These are phyloP conservation scores for Arthrocladium fulminans DNA, from an alignment of 2,329 filamentous ascomycete species.

Conservation along the genomic window DNA sequence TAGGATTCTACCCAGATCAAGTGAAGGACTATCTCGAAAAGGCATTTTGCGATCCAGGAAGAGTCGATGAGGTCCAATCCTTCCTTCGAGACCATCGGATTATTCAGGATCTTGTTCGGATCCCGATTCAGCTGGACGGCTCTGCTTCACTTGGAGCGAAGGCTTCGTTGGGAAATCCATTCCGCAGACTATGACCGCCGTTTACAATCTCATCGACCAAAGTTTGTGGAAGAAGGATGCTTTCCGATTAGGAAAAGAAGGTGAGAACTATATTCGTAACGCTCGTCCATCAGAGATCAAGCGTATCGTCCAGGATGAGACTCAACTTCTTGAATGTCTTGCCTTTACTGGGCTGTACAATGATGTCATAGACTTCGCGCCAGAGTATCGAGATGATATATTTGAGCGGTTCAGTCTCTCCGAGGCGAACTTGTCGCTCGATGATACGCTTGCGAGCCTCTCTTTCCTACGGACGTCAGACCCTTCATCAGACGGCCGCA, in stretches of 20 bases:
- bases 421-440: too few relatives aligned
- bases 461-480: too few relatives aligned
- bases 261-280: neutral
- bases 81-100: conserved; percentile 29
- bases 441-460: too few relatives aligned
- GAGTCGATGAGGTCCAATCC: conserved; percentile 20
- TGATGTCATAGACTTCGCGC: too few relatives aligned
- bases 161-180: conserved; percentile 5
- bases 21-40: conserved; percentile 28
- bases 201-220: conserved; percentile 29
- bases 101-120: conserved; percentile 32
- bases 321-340: conserved; percentile 26
- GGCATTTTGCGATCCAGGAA: conserved; percentile 5
- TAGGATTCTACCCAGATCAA: conserved; percentile 33
- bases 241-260: conserved; percentile 18
- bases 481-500: too few relatives aligned
- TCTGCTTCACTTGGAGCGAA: conserved; percentile 34
- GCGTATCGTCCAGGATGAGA: conserved; percentile 15
- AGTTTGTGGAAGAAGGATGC: conserved; percentile 35
- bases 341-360: too few relatives aligned
- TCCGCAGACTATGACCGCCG: conserved; percentile 31
- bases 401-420: too few relatives aligned
- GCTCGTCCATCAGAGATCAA: conserved; percentile 16
- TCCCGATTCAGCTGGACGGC: conserved; percentile 39
- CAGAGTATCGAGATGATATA: too few relatives aligned